Percentiles rank a stretch among this genome's conserved stretches.
phyloP scores from a whole-genome alignment of 202 grass and related monocot genomes.

The Panicum hallii region DNA sequence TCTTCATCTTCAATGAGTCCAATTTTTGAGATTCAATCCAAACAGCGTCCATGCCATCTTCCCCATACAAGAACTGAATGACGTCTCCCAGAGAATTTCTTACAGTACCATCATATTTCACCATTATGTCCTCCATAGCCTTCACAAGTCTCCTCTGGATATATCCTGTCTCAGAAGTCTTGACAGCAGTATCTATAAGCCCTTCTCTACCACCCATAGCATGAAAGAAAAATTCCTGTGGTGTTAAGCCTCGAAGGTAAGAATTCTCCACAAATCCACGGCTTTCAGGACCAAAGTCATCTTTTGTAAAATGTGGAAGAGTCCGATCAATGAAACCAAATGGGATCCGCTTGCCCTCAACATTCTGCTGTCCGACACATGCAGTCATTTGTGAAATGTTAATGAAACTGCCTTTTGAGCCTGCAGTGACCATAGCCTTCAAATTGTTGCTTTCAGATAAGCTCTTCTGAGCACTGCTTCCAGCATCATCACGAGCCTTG shows the following conservation, averaged over 20 bases:
- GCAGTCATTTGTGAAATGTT: constrained; percentile 99
- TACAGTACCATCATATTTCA: constrained; percentile 97
- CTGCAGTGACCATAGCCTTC: constrained; percentile 98
- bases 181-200: constrained; percentile 98
- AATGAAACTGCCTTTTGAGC: constrained; percentile 95
- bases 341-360: constrained; percentile 95
- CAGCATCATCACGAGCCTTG: constrained; percentile 98
- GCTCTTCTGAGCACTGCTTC: constrained; percentile 94
- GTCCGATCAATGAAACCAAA: constrained; percentile 89
- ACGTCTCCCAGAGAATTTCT: constrained; percentile 95
- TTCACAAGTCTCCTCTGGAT: constrained; percentile 94
- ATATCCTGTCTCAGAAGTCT: constrained; percentile 98
- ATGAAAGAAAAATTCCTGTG: constrained; percentile 98
- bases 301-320: constrained; percentile 92
- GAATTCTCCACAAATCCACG: constrained; percentile 99
- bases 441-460: constrained; percentile 99
- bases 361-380: constrained; percentile 98
- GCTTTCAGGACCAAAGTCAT: constrained; percentile 91
- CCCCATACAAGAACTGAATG: constrained; percentile 97
- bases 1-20: constrained; percentile 97
- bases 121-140: constrained; percentile 99
- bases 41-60: constrained; percentile 98
- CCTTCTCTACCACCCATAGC: constrained; percentile 99
- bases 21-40: constrained; percentile 97
- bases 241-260: constrained; percentile 92